phyloP scores from a whole-genome alignment of 805 yeast genomes.

The Spencermartinsiella europaea region DNA sequence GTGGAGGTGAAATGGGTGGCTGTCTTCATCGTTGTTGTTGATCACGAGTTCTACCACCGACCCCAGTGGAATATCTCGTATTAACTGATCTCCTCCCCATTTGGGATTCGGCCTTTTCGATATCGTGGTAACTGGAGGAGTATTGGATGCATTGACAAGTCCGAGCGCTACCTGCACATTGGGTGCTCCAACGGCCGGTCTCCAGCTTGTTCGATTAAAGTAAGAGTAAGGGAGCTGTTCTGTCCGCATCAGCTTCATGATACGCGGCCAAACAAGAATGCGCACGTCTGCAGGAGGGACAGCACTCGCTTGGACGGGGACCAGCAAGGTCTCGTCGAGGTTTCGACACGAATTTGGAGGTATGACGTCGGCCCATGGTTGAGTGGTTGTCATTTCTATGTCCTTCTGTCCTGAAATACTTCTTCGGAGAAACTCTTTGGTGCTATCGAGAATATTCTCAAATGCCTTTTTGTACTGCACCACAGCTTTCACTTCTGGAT shows the following conservation, averaged over 20 bases:
- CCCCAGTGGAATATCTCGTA: slow-evolving; percentile 49
- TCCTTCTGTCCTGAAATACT: neutral
- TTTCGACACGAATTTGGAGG: slow-evolving; percentile 10
- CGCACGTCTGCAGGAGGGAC: slow-evolving; percentile 15
- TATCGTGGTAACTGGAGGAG: slow-evolving; percentile 8
- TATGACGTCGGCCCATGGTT: slow-evolving; percentile 17
- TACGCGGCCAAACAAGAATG: slow-evolving; percentile 6
- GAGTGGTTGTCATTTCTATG: slow-evolving; percentile 32
- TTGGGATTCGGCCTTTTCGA: slow-evolving; percentile 7
- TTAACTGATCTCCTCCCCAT: slow-evolving; percentile 52
- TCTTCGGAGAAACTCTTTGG: slow-evolving; percentile 34
- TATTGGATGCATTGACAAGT: slow-evolving; percentile 27
- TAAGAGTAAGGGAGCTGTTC: slow-evolving; percentile 6
- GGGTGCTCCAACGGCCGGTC: slow-evolving; percentile 27
- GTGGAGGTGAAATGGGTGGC: slow-evolving; percentile 90
- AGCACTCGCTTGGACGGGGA: slow-evolving; percentile 6
- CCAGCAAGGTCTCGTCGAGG: slow-evolving; percentile 10
- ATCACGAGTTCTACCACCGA: slow-evolving; percentile 71
- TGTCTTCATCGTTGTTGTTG: slow-evolving; percentile 68
- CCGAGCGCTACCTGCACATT: slow-evolving; percentile 27
- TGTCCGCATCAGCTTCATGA: slow-evolving; percentile 11
- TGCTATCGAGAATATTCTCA: neutral
- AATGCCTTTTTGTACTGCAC: slow-evolving; percentile 26
- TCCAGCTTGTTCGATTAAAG: slow-evolving; percentile 26
- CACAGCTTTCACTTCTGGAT: slow-evolving; percentile 46